Percentiles rank a stretch among this genome's conserved stretches.
Evolutionary conservation across 2,329 filamentous ascomycete genomes (phyloP).

Genomic region (Penicillium sp.): DNA sequence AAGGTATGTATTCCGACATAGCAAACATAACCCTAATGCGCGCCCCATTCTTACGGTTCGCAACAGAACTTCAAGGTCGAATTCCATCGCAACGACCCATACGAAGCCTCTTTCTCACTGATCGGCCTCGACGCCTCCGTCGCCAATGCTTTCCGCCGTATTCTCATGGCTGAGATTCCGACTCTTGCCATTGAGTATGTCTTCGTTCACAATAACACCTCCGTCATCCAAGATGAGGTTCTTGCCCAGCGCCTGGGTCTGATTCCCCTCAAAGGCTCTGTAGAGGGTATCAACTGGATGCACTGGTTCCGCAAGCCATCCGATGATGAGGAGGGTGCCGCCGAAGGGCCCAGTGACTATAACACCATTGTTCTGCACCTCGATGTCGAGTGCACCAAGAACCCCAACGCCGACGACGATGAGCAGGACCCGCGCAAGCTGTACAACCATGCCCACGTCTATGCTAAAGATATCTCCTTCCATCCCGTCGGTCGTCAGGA

Average conservation of each 20-base stretch:
- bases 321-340: constrained; percentile 57
- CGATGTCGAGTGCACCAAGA: constrained; percentile 75
- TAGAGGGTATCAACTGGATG: constrained; percentile 75
- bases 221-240: constrained; percentile 96
- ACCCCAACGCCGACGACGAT: constrained; percentile 66
- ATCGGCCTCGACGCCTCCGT: constrained; percentile 88
- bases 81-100: constrained; percentile 78
- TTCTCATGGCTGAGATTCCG: constrained; percentile 90
- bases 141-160: constrained; percentile 95
- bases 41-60: constrained; percentile 1
- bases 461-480: constrained; percentile 75
- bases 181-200: constrained; percentile 92
- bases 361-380: constrained; percentile 83
- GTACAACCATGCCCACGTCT: constrained; percentile 82
- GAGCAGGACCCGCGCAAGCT: constrained; percentile 80
- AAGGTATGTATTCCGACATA: constrained; percentile 41
- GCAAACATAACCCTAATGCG: not conserved
- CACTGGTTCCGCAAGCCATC: constrained; percentile 75
- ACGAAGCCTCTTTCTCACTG: constrained; percentile 83
- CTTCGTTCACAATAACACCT: constrained; percentile 94
- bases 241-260: constrained; percentile 86
- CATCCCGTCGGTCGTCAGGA: constrained; percentile 70
- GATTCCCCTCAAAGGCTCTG: constrained; percentile 79
- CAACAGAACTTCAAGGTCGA: constrained; percentile 67
- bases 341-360: constrained; percentile 63